Evolutionary conservation across 768 basidiomycete genomes (phyloP), one percentile per base, ranked within the genome.

Genomic region (Hortiboletus campestris): DNA sequence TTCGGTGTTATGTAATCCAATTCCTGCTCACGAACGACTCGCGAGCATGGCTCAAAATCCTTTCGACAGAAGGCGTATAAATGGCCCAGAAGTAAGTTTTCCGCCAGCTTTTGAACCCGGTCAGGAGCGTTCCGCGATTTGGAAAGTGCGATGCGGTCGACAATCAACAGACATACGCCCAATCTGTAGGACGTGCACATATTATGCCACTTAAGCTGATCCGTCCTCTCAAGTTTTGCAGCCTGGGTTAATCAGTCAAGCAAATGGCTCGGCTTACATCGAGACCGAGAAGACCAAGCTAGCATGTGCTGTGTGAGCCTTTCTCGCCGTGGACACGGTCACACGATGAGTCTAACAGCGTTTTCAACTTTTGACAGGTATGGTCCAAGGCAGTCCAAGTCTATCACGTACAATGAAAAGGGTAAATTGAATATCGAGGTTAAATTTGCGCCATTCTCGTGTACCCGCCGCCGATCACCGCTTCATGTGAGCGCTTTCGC

Each of bases 241-340:
- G 68, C 85, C 92, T 29, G 94, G 94, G 10, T 75, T 98, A 14
- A 93, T 97, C 51, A 88, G 76, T 58, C 94, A 97, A 73, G 96
- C 97, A 1, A 95, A 94, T 67, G 97, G 97, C 2, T 97, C 94
- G 17, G 94, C 94, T 12, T 99, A 98, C 68, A 90, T 99, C 63
- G 97, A 99, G 74, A 89, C 88, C 1, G 89, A 90, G 53, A 81
- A 81, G 52, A 91, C 91, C 0, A 99, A 99, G 75, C 85, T 99
- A 59, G 94, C 94, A 6, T 97, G 94, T 69, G 94, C 97, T 40
- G 91, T 98, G 95, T 98, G 63, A 65, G 89, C 81, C 29, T 19
- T 28, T 3, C 25, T 44, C 3, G 12, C 22, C 53, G 47, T 56
- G 49, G 35, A 46, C 39, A 28, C n/a, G 6, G 7, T n/a, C 17